A percentile compares a stretch with the other conserved stretches of the same genome.
Conservation (phyloP, 1,284 basidiomycete species). For the Sporisorium exsertum region DNA sequence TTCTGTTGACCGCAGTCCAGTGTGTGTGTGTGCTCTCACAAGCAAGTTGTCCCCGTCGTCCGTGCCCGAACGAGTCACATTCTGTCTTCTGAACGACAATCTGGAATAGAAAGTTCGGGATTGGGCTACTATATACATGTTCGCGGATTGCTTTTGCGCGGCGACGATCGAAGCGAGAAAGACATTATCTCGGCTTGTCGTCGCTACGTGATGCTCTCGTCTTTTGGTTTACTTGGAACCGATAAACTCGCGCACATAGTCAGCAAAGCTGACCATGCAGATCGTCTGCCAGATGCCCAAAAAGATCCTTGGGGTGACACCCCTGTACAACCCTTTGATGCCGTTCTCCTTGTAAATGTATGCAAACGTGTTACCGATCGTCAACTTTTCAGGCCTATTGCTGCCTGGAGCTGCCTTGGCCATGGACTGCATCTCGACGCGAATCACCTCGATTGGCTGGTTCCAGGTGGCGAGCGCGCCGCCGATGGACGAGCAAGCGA, state of each 20-base stretch:
- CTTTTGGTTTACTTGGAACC: constrained; percentile 32
- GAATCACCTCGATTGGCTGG: constrained; percentile 97
- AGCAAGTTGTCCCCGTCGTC: not conserved
- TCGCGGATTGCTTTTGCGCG: too few relatives aligned
- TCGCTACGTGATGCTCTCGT: not conserved
- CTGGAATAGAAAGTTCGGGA: not conserved
- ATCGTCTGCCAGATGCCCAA: constrained; percentile 96
- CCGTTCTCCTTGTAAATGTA: constrained; percentile 98
- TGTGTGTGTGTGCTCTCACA: not conserved
- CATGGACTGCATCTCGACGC: constrained; percentile 99
- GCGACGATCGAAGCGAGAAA: too few relatives aligned
- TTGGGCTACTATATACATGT: not conserved
- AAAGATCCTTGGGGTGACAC: constrained; percentile 94
- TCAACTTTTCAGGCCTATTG: constrained; percentile 86
- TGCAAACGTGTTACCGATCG: constrained; percentile 84
- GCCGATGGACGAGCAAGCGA: constrained; percentile 86
- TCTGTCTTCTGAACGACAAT: not conserved
- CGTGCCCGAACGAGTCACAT: too few relatives aligned
- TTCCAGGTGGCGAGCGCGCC: constrained; percentile 99
- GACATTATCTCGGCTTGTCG: too few relatives aligned
- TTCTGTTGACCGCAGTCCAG: not conserved
- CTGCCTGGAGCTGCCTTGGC: constrained; percentile 79
- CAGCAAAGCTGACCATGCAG: constrained; percentile 97
- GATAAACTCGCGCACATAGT: constrained; percentile 77
- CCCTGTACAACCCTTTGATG: constrained; percentile 94